Evolutionary conservation across 2,329 filamentous ascomycete genomes (phyloP).

Genomic region (Harringtonia lauricola): DNA sequence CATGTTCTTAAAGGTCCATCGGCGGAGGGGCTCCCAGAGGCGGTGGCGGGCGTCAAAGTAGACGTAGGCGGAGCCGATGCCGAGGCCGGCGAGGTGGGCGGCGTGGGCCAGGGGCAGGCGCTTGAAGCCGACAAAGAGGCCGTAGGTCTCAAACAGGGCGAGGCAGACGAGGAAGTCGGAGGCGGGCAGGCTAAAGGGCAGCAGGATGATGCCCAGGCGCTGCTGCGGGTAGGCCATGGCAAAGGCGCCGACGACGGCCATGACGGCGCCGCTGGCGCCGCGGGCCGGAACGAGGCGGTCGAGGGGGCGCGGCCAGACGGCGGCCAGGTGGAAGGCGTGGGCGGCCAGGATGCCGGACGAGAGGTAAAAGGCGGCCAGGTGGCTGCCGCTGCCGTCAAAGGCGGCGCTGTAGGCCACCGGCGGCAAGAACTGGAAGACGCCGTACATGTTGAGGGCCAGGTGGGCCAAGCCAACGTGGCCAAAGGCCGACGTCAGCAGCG

Average conservation of each 20-base stretch:
- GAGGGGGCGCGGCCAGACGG: slow-evolving; percentile 10
- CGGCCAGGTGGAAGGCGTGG: slow-evolving; percentile 12
- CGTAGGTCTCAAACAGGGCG: slow-evolving; percentile 13
- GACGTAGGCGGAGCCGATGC: slow-evolving; percentile 14
- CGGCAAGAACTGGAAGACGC: slow-evolving; percentile 14
- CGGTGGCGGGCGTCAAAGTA: slow-evolving; percentile 7
- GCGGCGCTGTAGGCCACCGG: slow-evolving; percentile 11
- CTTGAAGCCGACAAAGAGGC: slow-evolving; percentile 13
- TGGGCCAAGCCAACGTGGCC: slow-evolving; percentile 16
- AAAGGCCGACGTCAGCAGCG: slow-evolving; percentile 19
- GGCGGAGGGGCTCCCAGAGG: slow-evolving; percentile 12
- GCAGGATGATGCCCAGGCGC: slow-evolving; percentile 11
- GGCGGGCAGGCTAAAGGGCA: slow-evolving; percentile 12
- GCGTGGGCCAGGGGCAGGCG: slow-evolving; percentile 13
- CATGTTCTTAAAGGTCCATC: slow-evolving; percentile 9
- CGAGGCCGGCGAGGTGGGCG: slow-evolving; percentile 14
- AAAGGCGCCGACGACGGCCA: slow-evolving; percentile 15
- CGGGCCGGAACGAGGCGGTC: slow-evolving; percentile 10
- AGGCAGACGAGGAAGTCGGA: slow-evolving; percentile 10
- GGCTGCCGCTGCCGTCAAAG: slow-evolving; percentile 13
- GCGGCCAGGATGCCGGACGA: slow-evolving; percentile 13
- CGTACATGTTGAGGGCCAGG: slow-evolving; percentile 19
- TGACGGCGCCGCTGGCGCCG: slow-evolving; percentile 16
- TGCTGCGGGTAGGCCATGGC: slow-evolving; percentile 11
- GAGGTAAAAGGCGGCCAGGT: slow-evolving; percentile 16